A percentile compares a stretch with the other conserved stretches of the same genome.
Conservation (phyloP, 805 yeast genomes). For the Limtongia smithiae region DNA sequence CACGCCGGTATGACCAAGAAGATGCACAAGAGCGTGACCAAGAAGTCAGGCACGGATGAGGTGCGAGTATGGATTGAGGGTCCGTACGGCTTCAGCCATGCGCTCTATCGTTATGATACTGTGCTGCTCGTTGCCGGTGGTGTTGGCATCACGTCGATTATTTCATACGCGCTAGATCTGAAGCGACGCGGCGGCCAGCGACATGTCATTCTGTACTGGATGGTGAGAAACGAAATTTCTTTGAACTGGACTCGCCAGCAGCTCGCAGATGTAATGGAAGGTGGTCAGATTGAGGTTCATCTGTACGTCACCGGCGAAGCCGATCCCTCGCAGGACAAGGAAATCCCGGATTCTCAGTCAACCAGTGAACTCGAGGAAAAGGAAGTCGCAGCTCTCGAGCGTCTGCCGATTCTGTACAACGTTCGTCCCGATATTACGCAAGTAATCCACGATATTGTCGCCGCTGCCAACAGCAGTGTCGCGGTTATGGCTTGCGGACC, state of each 20-base stretch:
- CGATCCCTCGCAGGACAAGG: not conserved
- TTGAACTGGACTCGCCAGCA: slow-evolving; percentile 22
- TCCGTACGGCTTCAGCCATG: slow-evolving; percentile 53
- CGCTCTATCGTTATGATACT: slow-evolving; percentile 46
- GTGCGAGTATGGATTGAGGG: slow-evolving; percentile 48
- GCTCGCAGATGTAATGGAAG: slow-evolving; percentile 15
- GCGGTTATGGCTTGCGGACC: slow-evolving; percentile 26
- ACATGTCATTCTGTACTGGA: slow-evolving; percentile 26
- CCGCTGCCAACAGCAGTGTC: slow-evolving; percentile 20
- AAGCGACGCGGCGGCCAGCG: slow-evolving; percentile 15
- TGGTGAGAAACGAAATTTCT: slow-evolving; percentile 18
- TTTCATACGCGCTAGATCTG: slow-evolving; percentile 44
- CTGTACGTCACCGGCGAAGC: slow-evolving; percentile 21
- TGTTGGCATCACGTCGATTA: slow-evolving; percentile 58
- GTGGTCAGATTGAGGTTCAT: slow-evolving; percentile 11
- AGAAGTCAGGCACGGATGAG: not conserved
- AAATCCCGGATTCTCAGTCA: slow-evolving; percentile 1
- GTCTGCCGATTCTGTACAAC: slow-evolving; percentile 5
- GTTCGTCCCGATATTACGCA: slow-evolving; percentile 12
- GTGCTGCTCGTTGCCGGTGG: slow-evolving; percentile 60
- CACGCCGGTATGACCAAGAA: slow-evolving; percentile 5
- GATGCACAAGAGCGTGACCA: slow-evolving; percentile 1
- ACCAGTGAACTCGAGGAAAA: slow-evolving; percentile 4
- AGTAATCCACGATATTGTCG: slow-evolving; percentile 7
- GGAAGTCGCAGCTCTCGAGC: not conserved